Conservation (phyloP, 2,329 filamentous ascomycete species). For the Ophiostoma novo-ulmi region DNA sequence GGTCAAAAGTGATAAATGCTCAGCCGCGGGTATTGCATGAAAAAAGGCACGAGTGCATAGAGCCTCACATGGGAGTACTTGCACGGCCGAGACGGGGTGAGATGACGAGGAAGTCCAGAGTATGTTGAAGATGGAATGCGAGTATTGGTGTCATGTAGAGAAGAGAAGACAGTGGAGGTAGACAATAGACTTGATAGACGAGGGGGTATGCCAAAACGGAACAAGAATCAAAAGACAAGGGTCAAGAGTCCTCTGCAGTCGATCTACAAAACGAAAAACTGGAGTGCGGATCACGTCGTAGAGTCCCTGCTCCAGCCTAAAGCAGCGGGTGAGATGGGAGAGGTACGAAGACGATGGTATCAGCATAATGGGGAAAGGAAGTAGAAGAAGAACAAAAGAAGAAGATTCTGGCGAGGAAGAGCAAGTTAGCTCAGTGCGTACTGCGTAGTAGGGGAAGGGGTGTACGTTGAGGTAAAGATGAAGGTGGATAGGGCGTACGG, state of each 20-base stretch:
- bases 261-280: not conserved
- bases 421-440: not conserved
- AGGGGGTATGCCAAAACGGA: not conserved
- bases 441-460: not conserved
- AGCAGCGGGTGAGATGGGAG: not conserved
- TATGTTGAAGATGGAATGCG: not conserved
- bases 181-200: not conserved
- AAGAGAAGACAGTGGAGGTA: not conserved
- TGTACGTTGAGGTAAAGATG: not conserved
- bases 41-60: not conserved
- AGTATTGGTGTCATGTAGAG: not conserved
- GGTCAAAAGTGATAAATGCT: not conserved
- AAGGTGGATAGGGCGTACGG: too few species aligned
- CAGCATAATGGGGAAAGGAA: conserved; percentile 1
- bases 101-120: not conserved
- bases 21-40: conserved; percentile 1
- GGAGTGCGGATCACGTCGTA: not conserved
- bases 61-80: conserved; percentile 2
- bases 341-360: not conserved
- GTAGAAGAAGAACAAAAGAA: not conserved
- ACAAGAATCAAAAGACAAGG: not conserved
- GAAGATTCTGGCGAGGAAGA: not conserved
- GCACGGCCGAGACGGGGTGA: not conserved
- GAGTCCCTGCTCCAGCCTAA: not conserved
- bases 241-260: not conserved